Percentiles rank a stretch among this genome's conserved stretches.
Conservation (phyloP, 768 basidiomycete species). For the Collybia nuda region DNA sequence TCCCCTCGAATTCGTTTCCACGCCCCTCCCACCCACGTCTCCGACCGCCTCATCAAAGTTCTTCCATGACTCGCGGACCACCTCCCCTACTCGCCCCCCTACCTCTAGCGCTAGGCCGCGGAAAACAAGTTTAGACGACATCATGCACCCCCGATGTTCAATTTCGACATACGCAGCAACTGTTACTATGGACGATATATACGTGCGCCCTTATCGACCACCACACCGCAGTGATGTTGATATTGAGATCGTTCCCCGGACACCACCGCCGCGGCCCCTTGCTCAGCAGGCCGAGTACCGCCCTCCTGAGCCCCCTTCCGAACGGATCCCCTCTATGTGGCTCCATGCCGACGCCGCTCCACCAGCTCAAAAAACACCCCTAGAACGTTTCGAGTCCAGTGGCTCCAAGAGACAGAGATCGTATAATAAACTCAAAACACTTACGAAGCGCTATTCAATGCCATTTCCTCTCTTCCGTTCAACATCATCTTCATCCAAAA, state of each 20-base stretch:
- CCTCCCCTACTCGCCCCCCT: background rate
- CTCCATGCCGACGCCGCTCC: conserved; percentile 37
- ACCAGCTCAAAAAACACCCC: conserved; percentile 31
- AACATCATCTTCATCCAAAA: no score
- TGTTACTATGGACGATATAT: conserved; percentile 27
- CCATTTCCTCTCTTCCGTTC: no score
- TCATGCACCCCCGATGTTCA: conserved; percentile 1
- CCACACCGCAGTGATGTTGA: conserved; percentile 15
- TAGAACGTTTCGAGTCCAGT: conserved; percentile 26
- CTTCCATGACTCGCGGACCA: background rate
- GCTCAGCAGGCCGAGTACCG: no score
- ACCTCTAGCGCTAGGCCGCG: conserved; percentile 9
- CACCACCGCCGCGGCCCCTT: conserved; percentile 20
- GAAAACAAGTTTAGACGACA: conserved; percentile 24
- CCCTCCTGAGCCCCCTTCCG: background rate
- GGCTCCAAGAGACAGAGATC: conserved; percentile 21
- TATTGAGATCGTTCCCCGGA: conserved; percentile 31
- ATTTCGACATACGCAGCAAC: conserved; percentile 10
- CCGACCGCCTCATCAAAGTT: conserved; percentile 9
- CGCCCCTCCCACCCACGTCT: background rate
- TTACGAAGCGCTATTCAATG: conserved; percentile 43
- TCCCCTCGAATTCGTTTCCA: conserved; percentile 17
- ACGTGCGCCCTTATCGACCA: conserved; percentile 20
- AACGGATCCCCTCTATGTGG: conserved; percentile 50
- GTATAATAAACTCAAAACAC: conserved; percentile 38